Evolutionary conservation across 2,329 filamentous ascomycete species (phyloP), one percentile per base, ranked within the genome.

Genomic region (Calonectria hongkongensis): DNA sequence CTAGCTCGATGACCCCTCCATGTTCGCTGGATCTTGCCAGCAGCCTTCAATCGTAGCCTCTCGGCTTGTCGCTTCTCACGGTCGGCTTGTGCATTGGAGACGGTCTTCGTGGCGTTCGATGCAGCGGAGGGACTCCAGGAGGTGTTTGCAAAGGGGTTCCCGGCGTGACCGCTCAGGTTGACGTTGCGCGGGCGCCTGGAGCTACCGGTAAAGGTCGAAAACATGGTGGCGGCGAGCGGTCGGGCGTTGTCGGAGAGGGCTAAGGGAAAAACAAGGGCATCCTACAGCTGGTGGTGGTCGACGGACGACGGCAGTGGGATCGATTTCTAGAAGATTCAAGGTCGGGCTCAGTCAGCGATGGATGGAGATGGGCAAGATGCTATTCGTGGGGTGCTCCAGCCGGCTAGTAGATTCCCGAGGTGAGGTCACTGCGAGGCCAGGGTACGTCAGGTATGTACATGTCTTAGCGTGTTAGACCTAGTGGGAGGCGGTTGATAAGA

Each of bases 121-220:
- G 89, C 89, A 9, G 88, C 88, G 15, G 88, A 85, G 5, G 90
- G 87, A 18, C 86, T 86, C 88, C 92, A 91, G 50, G 88, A 87
- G 39, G 89, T 88, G 76, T 90, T 90, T 73, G 90, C 92, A 83
- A 97, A 98, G 4, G 95, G 95, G 81, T 98, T 98, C 64, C 88
- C 88, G 76, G 91, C 91, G 78, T 96, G 93, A 74, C 95, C 97
- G 77, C 95, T 97, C 74, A 99, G 92, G 85, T 98, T 98, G 82
- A 98, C 95, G 83, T 98, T 96, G 76, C 97, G 93, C 74, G 94
- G 93, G 77, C 94, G 94, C 81, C 95, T 93, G 79, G 95, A 94
- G 85, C 87, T 94, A 79, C 97, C 97, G 28, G 94, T 97, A 86
- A 99, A 99, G 67, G 94, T 95, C 74, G 94, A 93, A 86, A 97